Percentiles rank a stretch among this genome's conserved stretches.
Evolutionary conservation across 768 basidiomycete species (phyloP).

Genomic region (Termitomyces eurrhizus): DNA sequence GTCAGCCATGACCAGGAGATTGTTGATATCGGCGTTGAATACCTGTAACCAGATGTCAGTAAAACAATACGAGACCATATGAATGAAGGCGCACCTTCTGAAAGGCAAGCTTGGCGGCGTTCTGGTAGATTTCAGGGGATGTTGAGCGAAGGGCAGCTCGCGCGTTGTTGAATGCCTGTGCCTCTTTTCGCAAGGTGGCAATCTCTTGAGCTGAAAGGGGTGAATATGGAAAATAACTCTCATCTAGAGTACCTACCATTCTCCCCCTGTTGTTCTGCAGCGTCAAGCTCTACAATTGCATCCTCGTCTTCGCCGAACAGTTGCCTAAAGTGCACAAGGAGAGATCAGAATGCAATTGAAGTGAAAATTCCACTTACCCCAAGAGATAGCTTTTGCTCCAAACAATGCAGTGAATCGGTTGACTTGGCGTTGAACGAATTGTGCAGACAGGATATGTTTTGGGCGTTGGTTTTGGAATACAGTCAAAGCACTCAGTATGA

Average conservation of each 20-base stretch:
- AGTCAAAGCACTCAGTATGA: slow-evolving; percentile 93
- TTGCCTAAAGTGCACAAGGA: slow-evolving; percentile 49
- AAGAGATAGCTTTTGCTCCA: slow-evolving; percentile 98
- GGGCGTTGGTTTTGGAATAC: slow-evolving; percentile 87
- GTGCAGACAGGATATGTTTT: slow-evolving; percentile 98
- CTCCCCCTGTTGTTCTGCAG: slow-evolving; percentile 90
- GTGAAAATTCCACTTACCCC: slow-evolving; percentile 49
- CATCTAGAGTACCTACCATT: slow-evolving; percentile 59
- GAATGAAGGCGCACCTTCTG: slow-evolving; percentile 58
- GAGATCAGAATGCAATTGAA: background rate
- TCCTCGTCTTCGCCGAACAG: slow-evolving; percentile 93
- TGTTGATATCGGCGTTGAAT: slow-evolving; percentile 82
- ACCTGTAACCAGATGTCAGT: slow-evolving; percentile 46
- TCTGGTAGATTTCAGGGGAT: slow-evolving; percentile 24
- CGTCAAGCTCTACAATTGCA: slow-evolving; percentile 77
- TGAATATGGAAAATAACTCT: background rate
- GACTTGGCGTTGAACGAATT: slow-evolving; percentile 93
- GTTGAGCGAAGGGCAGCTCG: slow-evolving; percentile 58
- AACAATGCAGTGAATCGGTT: slow-evolving; percentile 97
- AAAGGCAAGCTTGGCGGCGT: slow-evolving; percentile 71
- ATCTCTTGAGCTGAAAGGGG: slow-evolving; percentile 75
- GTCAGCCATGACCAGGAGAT: slow-evolving; percentile 88
- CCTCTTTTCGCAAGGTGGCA: slow-evolving; percentile 84
- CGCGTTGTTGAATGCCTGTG: slow-evolving; percentile 81
- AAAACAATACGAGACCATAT: background rate